Percentiles rank a stretch among this genome's conserved stretches.
These are phyloP conservation scores for Aspergillus incahuasiensis DNA, from an alignment of 495 filamentous ascomycete genomes.

Conservation along the genomic window DNA sequence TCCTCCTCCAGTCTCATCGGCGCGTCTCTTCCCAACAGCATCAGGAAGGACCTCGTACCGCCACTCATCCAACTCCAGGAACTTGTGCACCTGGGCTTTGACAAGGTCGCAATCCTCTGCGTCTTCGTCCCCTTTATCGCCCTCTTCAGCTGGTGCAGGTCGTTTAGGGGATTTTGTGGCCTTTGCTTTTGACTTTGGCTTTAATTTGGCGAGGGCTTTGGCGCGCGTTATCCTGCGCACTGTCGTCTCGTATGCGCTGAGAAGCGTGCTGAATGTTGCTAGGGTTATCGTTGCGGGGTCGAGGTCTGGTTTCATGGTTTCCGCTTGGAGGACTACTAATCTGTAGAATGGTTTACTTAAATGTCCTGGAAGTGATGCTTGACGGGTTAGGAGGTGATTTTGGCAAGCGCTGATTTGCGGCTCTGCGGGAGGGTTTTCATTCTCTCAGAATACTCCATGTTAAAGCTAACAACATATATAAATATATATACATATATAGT, in stretches of 20 bases:
- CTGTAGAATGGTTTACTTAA: too few relatives aligned
- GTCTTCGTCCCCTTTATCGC: conserved; percentile 5
- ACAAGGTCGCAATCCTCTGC: neutral
- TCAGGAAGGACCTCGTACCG: conserved; percentile 31
- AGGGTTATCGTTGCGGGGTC: conserved; percentile 27
- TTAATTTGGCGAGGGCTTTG: conserved; percentile 13
- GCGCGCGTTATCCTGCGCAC: conserved; percentile 22
- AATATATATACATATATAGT: too few relatives aligned
- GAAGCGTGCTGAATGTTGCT: conserved; percentile 27
- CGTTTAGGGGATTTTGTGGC: neutral
- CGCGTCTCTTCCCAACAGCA: conserved; percentile 11
- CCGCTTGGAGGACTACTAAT: neutral
- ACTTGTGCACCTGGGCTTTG: conserved; percentile 11
- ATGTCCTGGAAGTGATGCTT: too few relatives aligned
- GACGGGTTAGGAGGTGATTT: too few relatives aligned
- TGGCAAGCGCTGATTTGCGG: too few relatives aligned
- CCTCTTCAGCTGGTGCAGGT: neutral
- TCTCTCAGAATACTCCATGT: too few relatives aligned
- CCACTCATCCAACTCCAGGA: conserved; percentile 28
- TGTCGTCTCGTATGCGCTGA: conserved; percentile 30
- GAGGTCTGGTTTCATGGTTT: conserved; percentile 13
- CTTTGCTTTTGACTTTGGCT: neutral
- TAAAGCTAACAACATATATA: too few relatives aligned
- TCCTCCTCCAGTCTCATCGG: neutral
- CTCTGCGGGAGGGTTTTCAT: too few relatives aligned